Base-by-base conservation (phyloP, 257 asterid genomes). In the Parsonsia alboflavescens region DNA sequence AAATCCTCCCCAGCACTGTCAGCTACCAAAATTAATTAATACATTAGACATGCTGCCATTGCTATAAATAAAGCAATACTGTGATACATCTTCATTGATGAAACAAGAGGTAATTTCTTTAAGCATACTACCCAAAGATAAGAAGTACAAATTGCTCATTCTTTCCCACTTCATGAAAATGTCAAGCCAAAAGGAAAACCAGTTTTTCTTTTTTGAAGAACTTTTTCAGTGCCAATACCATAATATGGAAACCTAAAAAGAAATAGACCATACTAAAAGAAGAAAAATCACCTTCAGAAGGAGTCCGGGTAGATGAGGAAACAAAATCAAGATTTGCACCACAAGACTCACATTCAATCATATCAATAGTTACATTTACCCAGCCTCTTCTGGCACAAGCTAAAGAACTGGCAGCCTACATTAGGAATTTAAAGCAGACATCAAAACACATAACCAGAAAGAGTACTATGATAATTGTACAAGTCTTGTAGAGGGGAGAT, bases 361-460 rank as follows among this genome's bases (percentile, higher is more conserved):
- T 84, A 87, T 95, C 96, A 85, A 81, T 89, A 82, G 80, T 91
- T 80, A 88, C 91, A 83, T 92, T 95, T 73, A 91, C 96, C 99
- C 99, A 95, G 81, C 99, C 99, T 86, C 94, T 95, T 82, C 97
- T 85, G 80, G 99, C 99, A 81, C 99, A 95, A 36, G 96, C 90
- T 84, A 91, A 81, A 44, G 97, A 91, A 80, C 92, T 86, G 76
- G 94, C 95, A 81, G 94, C 94, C 99, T 95, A 88, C 71, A 71
- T 70, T 53, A 82, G 63, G 62, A 67, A 75, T 62, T 65, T 75
- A 70, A 80, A 6, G 61, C 30, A 39, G 50, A 36, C 13, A 73
- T 72, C 41, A 75, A 61, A 65, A 50, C 13, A 59, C n/a, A 39
- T 8, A 68, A 21, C 21, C 50, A 36, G 44, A 66, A 53, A 67